A percentile compares a stretch with the other conserved stretches of the same genome.
Evolutionary conservation across 306 rosid genomes (phyloP).

Genomic region (Senna tora): DNA sequence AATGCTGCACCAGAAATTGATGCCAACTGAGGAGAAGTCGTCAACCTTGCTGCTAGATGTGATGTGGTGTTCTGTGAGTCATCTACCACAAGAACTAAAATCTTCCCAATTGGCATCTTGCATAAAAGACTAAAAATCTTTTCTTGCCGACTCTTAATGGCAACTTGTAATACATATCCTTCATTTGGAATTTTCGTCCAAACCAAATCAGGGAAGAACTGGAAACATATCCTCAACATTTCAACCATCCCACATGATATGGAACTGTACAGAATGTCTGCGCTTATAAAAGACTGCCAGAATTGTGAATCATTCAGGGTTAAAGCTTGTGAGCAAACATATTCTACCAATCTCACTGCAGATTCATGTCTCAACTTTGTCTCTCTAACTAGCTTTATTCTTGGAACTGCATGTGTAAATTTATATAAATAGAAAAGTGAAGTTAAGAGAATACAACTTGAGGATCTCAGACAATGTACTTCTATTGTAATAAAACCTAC

Average conservation of each 20-base stretch:
- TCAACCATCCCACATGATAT: slow-evolving; percentile 54
- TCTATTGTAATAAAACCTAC: slow-evolving; percentile 29
- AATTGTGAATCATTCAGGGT: slow-evolving; percentile 16
- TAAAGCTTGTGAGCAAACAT: slow-evolving; percentile 40
- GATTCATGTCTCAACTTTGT: slow-evolving; percentile 46
- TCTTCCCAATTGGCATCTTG: slow-evolving; percentile 47
- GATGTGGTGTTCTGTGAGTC: slow-evolving; percentile 50
- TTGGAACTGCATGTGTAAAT: slow-evolving; percentile 52
- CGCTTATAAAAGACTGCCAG: slow-evolving; percentile 40
- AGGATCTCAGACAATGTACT: not conserved
- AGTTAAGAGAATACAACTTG: slow-evolving; percentile 7
- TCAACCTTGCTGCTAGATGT: slow-evolving; percentile 56
- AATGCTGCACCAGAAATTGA: slow-evolving; percentile 57
- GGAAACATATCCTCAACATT: slow-evolving; percentile 45
- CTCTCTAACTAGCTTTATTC: slow-evolving; percentile 46
- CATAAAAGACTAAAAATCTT: slow-evolving; percentile 45
- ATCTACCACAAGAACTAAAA: slow-evolving; percentile 30
- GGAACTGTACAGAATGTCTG: slow-evolving; percentile 32
- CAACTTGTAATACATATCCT: slow-evolving; percentile 41
- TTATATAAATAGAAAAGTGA: not conserved
- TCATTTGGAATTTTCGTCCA: slow-evolving; percentile 42
- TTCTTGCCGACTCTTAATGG: slow-evolving; percentile 53
- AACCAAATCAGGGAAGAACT: slow-evolving; percentile 52
- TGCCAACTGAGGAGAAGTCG: slow-evolving; percentile 39
- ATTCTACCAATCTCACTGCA: slow-evolving; percentile 47